These are phyloP conservation scores for Pseudohyphozyma bogoriensis DNA, from an alignment of 768 basidiomycete species.

Conservation along the genomic window DNA sequence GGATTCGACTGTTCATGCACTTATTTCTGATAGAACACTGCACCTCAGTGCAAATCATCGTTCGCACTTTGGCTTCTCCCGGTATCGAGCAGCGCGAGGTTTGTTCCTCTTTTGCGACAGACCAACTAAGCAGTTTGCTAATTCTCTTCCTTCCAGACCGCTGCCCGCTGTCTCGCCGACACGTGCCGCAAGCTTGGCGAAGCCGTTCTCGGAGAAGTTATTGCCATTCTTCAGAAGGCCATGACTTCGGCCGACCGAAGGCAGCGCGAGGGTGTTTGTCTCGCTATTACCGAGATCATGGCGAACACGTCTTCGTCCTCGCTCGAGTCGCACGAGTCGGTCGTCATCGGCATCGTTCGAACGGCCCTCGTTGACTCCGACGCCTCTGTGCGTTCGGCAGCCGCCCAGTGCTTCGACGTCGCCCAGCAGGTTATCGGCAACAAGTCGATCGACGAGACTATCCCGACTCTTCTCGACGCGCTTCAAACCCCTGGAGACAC, in stretches of 20 bases:
- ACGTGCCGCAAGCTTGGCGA: slow-evolving; percentile 94
- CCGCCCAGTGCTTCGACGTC: slow-evolving; percentile 77
- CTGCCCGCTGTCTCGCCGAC: slow-evolving; percentile 75
- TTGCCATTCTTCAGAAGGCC: slow-evolving; percentile 58
- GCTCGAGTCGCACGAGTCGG: slow-evolving; percentile 65
- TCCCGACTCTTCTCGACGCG: slow-evolving; percentile 86
- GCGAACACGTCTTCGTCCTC: slow-evolving; percentile 72
- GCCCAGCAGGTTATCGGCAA: slow-evolving; percentile 85
- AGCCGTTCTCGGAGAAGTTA: slow-evolving; percentile 69
- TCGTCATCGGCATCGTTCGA: slow-evolving; percentile 76
- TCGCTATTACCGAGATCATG: slow-evolving; percentile 82
- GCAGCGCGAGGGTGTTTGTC: slow-evolving; percentile 68
- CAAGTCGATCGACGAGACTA: slow-evolving; percentile 90
- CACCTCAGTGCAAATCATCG: slow-evolving; percentile 50
- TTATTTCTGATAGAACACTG: background rate
- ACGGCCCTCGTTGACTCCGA: slow-evolving; percentile 79
- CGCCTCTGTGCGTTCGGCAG: slow-evolving; percentile 72
- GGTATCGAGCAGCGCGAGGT: slow-evolving; percentile 88
- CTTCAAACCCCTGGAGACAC: slow-evolving; percentile 83
- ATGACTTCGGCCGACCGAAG: slow-evolving; percentile 43
- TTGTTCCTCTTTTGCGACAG: slow-evolving; percentile 12
- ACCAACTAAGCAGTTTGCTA: no score
- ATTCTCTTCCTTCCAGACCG: slow-evolving; percentile 49
- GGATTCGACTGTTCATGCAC: background rate
- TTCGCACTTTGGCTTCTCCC: slow-evolving; percentile 58